phyloP scores from a whole-genome alignment of 2,329 filamentous ascomycete species.

The Aureobasidium sp. region DNA sequence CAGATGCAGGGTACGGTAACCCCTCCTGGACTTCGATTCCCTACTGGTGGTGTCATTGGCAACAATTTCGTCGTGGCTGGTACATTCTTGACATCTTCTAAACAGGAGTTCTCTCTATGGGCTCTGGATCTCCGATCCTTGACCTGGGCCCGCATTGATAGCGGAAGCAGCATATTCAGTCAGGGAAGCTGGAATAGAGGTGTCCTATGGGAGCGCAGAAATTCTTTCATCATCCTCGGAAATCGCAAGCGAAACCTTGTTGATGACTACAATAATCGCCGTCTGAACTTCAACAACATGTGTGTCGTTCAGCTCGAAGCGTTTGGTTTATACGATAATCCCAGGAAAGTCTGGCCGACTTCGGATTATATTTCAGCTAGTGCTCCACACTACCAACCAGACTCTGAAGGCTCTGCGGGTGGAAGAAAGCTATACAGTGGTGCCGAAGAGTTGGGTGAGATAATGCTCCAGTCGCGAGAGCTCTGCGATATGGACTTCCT shows the following conservation, averaged over 20 bases:
- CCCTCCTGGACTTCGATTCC: conserved; percentile 87
- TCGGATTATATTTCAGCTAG: conserved; percentile 83
- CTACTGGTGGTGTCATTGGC: conserved; percentile 91
- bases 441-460: conserved; percentile 78
- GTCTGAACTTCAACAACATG: conserved; percentile 94
- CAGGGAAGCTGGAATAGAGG: conserved; percentile 98
- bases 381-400: conserved; percentile 41
- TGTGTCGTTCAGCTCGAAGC: conserved; percentile 96
- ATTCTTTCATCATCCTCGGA: conserved; percentile 91
- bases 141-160: conserved; percentile 93
- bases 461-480: conserved; percentile 72
- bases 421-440: conserved; percentile 69
- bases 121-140: conserved; percentile 81
- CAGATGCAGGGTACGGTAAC: conserved; percentile 82
- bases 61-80: conserved; percentile 96
- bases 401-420: conserved; percentile 54
- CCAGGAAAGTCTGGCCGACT: conserved; percentile 67
- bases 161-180: conserved; percentile 86
- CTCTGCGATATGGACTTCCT: conserved; percentile 95
- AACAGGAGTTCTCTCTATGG: conserved; percentile 97
- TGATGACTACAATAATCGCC: conserved; percentile 95
- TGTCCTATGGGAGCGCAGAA: conserved; percentile 85
- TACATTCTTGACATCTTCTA: conserved; percentile 93
- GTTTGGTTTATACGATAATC: conserved; percentile 95
- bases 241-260: conserved; percentile 90